Conservation (phyloP, 371 early-diverging fungal species). For the Mucor indicus region DNA sequence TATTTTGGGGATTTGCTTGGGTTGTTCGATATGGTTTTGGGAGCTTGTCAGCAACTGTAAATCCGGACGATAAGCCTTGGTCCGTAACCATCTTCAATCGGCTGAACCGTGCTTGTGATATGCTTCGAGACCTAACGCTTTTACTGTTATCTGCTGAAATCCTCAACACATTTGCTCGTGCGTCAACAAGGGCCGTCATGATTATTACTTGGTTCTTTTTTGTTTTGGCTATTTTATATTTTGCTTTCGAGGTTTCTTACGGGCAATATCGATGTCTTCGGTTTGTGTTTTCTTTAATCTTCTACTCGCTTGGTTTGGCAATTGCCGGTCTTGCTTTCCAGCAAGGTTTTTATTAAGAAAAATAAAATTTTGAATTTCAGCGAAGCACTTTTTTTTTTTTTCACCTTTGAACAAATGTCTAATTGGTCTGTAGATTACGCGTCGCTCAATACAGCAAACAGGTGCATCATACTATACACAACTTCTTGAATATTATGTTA, state of each 20-base stretch:
- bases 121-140: slow-evolving; percentile 17
- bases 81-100: slow-evolving; percentile 5
- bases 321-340: slow-evolving; percentile 8
- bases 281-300: slow-evolving; percentile 1
- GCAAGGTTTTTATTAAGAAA: slow-evolving; percentile 4
- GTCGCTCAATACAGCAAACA: slow-evolving; percentile 22
- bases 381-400: too few species aligned
- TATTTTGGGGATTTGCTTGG: slow-evolving; percentile 15
- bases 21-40: slow-evolving; percentile 17
- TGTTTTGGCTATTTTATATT: slow-evolving; percentile 11
- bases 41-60: background rate
- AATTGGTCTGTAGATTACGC: slow-evolving; percentile 39
- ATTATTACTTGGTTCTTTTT: slow-evolving; percentile 34
- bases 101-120: slow-evolving; percentile 12
- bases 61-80: background rate
- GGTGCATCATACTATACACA: slow-evolving; percentile 3
- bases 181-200: slow-evolving; percentile 32
- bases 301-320: slow-evolving; percentile 10
- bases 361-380: too few species aligned
- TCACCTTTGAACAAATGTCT: slow-evolving; percentile 15
- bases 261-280: slow-evolving; percentile 17
- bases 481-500: background rate
- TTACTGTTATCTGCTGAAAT: slow-evolving; percentile 15
- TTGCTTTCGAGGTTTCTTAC: slow-evolving; percentile 2
- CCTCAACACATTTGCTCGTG: slow-evolving; percentile 35